Evolutionary conservation across 768 basidiomycete species (phyloP), one percentile per base, ranked within the genome.

Genomic region (Lactarius deliciosus): DNA sequence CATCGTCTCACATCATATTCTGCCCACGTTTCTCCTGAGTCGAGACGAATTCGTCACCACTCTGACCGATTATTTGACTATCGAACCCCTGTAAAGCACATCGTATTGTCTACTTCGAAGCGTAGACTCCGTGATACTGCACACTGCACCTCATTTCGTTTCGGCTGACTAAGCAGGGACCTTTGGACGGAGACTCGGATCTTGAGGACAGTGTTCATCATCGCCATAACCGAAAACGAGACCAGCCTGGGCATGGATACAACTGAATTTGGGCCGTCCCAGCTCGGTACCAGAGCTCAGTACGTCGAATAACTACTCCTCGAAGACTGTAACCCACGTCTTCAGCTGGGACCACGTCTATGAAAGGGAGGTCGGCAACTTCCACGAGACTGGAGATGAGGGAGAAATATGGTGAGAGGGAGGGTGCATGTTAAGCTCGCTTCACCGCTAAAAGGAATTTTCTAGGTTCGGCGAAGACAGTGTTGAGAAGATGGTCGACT

Each of bases 331-430:
- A 25, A 13, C 15, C 9, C 13, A 53, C 54, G 22, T 34, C 41
- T n/a, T 66, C 69, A 93, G 91, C 74, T 94, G 92, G 92, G 90
- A 94, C 73, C 71, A 79, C 53, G 86, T 90, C 9, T 94, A 94
- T 75, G 79, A 85, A 45, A 79, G 81, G 50, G 92, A 94, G 72
- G 76, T 93, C 38, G 74, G 73, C 43, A 90, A 90, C 72, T 94
- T 92, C 68, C 78, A 85, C 36, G 92, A 92, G 60, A 85, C 86
- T 36, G 88, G 89, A 22, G 91, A 94, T 73, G 91, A 92, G 75
- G 92, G 92, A 41, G 92, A 94, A 76, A 80, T 92, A 30, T 94
- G 92, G 92, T 91, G 68, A 63, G 83, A 74, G 16, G 0, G 15
- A 20, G 28, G 15, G 8, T 22, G 11, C 25, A 25, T 41, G 5